These are phyloP conservation scores for Sporothrix pseudoabietina DNA, from an alignment of 2,329 filamentous ascomycete species.

Conservation along the genomic window DNA sequence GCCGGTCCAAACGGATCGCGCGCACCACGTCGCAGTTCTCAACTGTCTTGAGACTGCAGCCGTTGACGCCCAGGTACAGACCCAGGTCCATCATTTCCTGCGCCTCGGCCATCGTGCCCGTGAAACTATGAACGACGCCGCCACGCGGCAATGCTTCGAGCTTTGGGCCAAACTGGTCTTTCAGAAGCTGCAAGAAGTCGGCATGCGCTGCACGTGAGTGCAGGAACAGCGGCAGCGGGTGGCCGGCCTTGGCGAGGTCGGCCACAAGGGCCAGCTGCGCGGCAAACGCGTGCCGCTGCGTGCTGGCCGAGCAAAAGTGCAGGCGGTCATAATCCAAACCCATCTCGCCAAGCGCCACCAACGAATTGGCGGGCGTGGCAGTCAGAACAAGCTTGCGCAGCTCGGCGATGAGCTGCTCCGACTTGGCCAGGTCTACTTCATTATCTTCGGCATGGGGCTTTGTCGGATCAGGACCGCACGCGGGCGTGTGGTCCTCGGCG, in stretches of 20 bases:
- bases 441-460: conserved; percentile 53
- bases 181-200: conserved; percentile 78
- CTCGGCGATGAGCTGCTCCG: conserved; percentile 55
- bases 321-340: conserved; percentile 95
- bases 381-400: conserved; percentile 66
- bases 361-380: conserved; percentile 52
- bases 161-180: conserved; percentile 56
- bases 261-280: conserved; percentile 79
- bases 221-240: conserved; percentile 81
- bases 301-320: conserved; percentile 74
- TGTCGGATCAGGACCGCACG: conserved; percentile 57
- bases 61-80: conserved; percentile 92
- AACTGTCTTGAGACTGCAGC: conserved; percentile 91
- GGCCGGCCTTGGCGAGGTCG: conserved; percentile 53
- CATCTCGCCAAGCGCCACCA: conserved; percentile 89
- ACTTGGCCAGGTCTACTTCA: conserved; percentile 47
- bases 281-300: conserved; percentile 83
- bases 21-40: conserved; percentile 87
- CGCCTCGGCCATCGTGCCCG: conserved; percentile 85
- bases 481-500: conserved; percentile 48
- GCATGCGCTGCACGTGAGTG: conserved; percentile 85
- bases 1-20: conserved; percentile 71
- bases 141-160: conserved; percentile 67
- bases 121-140: conserved; percentile 93
- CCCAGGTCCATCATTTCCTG: conserved; percentile 71